Evolutionary conservation across 208 protist species (phyloP), one percentile per base, ranked within the genome.

Genomic region (Acanthamoeba divionensis): DNA sequence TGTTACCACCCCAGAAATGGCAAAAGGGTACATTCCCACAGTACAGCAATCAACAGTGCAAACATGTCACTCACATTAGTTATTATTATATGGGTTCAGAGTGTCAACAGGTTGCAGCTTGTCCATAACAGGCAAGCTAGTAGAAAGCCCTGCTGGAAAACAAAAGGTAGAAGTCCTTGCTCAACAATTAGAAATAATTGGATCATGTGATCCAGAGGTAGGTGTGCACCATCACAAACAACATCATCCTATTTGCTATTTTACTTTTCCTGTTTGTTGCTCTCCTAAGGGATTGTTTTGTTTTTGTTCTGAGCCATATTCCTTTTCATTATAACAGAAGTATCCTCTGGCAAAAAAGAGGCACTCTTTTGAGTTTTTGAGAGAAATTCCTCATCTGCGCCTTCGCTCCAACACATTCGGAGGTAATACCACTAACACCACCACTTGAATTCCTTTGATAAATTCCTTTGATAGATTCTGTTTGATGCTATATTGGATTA

Each of bases 271-370:
- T 60, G 52, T n/a, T 60, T 60, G 18, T 60, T 60, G 18, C n/a
- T 60, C 52, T 21, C 24, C 18, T 24, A 36, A 15, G 18, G 13
- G 62, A 13, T 69, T 31, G 18, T 21, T 4, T 75, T 75, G 21
- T 44, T 50, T 18, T 5, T 75, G 9, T 44, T 75, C 5, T 26
- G 18, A n/a, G 18, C n/a, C 52, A 24, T 60, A 18, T 60, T 60
- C 52, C n/a, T 60, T n/a, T 50, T 75, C 66, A 5, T 75, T 79
- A 92, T 1, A 24, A 48, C 10, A 91, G 26, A 83, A 45, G n/a
- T 97, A 96, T 77, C 96, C 96, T 57, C 90, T 97, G 4, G 94
- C 96, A 79, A 96, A 96, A 80, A 97, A 97, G 91, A 48, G 75
- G 12, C 94, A 96, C 69, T 89, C 94, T n/a, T 62, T 96, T 2